These are phyloP conservation scores for Colletotrichum melonis DNA, from an alignment of 2,329 filamentous ascomycete species.

Conservation along the genomic window DNA sequence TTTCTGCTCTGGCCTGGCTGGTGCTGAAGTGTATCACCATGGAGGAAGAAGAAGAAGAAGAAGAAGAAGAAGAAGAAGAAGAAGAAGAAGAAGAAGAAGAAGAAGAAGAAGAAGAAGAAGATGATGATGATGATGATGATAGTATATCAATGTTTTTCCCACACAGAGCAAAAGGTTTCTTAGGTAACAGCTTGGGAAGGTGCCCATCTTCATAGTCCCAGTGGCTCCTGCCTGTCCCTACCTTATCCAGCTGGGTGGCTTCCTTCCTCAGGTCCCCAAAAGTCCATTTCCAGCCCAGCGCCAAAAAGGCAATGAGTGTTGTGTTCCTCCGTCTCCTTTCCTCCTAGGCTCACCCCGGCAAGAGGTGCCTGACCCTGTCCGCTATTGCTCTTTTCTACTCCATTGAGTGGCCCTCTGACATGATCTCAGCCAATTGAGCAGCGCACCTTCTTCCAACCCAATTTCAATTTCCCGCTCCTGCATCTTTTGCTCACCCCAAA, in stretches of 20 bases:
- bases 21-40: not conserved
- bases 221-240: not conserved
- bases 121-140: too few relatives aligned
- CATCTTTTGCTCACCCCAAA: not conserved
- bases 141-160: too few relatives aligned
- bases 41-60: too few relatives aligned
- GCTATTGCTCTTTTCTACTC: constrained; percentile 17
- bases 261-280: not conserved
- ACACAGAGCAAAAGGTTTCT: too few relatives aligned
- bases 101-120: too few relatives aligned
- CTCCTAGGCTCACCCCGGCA: not conserved
- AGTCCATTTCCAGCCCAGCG: not conserved
- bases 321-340: not conserved
- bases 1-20: not conserved
- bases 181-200: not conserved
- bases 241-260: not conserved
- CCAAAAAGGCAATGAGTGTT: not conserved
- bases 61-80: too few relatives aligned
- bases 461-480: constrained; percentile 35
- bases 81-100: too few relatives aligned
- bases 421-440: constrained; percentile 31
- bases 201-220: too few relatives aligned
- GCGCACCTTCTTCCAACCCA: constrained; percentile 16
- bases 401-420: constrained; percentile 26
- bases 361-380: constrained; percentile 3